Base-by-base conservation (phyloP, 1,284 basidiomycete species). In the Grifola frondosa region DNA sequence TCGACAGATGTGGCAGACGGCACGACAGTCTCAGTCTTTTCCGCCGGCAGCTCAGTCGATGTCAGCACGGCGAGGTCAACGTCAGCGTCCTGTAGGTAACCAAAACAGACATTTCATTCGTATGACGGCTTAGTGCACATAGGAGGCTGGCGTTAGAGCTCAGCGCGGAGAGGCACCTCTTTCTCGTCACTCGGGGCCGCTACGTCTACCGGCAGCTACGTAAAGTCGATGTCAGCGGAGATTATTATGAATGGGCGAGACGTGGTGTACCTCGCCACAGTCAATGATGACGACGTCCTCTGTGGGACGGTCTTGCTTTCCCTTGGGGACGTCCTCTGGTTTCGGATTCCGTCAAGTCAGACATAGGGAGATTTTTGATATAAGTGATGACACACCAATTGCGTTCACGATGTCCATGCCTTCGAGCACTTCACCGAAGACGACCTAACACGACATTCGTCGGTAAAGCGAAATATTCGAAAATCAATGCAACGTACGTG, bases 361-460 rank as follows among this genome's bases (percentile, higher is more conserved):
- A 17, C 13, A n/a, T 16, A 21, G 19, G 11, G n/a, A n/a, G 15
- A 7, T 5, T 24, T 3, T 17, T 6, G 19, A 23, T 16, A 11
- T 42, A 10, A 32, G 31, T 20, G 26, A 5, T n/a, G 19, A 66
- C 75, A 43, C 52, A 88, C 91, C 89, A 50, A 95, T 90, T 20
- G 68, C 66, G 47, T 70, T 63, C 28, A 97, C 76, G 49, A 96
- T 69, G 52, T 94, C 88, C 87, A 95, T 88, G 40, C 93, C 93
- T 50, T 96, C 90, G 34, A 96, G 53, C 44, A 97, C 88, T 56
- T 82, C 81, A 46, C 94, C 94, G 56, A 97, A 97, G 32, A 97
- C 93, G 61, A 95, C 88, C 85, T 89, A 50, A 1, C 31, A 42
- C 3, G 9, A 19, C n/a, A n/a, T n/a, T n/a, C n/a, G n/a, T n/a